Conservation (phyloP, 1,284 basidiomycete genomes). For the Ustilago cynodontis region DNA sequence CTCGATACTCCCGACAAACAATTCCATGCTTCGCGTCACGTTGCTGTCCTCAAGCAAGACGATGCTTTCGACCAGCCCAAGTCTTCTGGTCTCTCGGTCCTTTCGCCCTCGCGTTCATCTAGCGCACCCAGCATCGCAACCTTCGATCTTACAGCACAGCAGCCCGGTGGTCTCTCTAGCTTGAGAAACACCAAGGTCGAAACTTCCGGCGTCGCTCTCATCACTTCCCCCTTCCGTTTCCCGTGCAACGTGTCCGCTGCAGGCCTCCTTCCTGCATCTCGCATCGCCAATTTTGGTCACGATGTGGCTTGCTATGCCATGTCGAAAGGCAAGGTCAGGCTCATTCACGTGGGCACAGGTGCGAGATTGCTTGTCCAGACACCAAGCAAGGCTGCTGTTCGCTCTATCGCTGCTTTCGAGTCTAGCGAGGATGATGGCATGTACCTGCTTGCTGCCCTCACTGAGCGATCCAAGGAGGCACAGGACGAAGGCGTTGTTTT, state of each 20-base stretch:
- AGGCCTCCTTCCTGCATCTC: conserved; percentile 20
- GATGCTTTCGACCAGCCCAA: conserved; percentile 39
- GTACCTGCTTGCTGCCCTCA: conserved; percentile 29
- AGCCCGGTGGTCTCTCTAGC: conserved; percentile 40
- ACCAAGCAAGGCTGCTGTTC: conserved; percentile 20
- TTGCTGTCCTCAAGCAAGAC: conserved; percentile 20
- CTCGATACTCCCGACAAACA: conserved; percentile 31
- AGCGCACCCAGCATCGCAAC: conserved; percentile 35
- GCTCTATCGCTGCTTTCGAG: conserved; percentile 32
- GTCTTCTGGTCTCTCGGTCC: conserved; percentile 38
- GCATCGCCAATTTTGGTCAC: conserved; percentile 29
- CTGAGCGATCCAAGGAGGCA: conserved; percentile 22
- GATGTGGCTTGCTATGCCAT: conserved; percentile 40
- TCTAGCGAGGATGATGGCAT: not conserved
- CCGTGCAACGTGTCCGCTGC: conserved; percentile 22
- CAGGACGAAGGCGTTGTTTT: conserved; percentile 25
- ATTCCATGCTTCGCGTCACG: conserved; percentile 27
- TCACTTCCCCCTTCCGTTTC: conserved; percentile 36
- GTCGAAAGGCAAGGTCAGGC: conserved; percentile 46
- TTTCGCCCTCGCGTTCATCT: conserved; percentile 34
- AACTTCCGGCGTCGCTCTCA: conserved; percentile 37
- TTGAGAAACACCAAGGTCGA: conserved; percentile 42
- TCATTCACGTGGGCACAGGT: conserved; percentile 41
- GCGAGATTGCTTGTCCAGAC: conserved; percentile 25
- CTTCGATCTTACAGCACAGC: conserved; percentile 37